Evolutionary conservation across 139 green algal genomes (phyloP).

Genomic region (Micractinium conductrix): DNA sequence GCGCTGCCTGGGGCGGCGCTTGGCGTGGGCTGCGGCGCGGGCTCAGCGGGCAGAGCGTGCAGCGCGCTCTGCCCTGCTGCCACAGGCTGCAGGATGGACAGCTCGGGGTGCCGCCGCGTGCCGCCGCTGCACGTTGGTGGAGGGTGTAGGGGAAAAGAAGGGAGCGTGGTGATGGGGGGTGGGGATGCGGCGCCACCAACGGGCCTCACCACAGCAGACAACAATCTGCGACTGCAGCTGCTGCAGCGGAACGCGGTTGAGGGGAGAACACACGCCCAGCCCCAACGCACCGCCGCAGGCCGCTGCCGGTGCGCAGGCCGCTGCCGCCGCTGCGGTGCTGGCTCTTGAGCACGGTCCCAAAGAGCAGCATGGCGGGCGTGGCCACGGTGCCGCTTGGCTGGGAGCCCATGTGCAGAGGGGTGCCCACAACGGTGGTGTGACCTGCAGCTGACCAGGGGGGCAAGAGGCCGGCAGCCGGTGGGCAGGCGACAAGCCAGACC

Average conservation of each 20-base stretch:
- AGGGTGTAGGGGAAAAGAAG: background rate
- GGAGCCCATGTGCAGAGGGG: slow-evolving; percentile 20
- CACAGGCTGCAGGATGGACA: slow-evolving; percentile 23
- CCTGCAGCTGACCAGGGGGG: too few relatives aligned
- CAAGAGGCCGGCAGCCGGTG: too few relatives aligned
- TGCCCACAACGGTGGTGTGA: slow-evolving; percentile 25
- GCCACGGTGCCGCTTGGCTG: slow-evolving; percentile 10
- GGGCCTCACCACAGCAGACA: too few relatives aligned
- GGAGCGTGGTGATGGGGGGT: too few relatives aligned
- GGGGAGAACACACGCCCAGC: too few relatives aligned
- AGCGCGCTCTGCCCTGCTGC: slow-evolving; percentile 1
- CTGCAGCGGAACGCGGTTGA: too few relatives aligned
- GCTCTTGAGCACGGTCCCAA: slow-evolving; percentile 26
- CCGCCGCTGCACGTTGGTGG: slow-evolving; percentile 6
- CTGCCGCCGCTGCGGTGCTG: slow-evolving; percentile 14
- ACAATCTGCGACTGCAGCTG: too few relatives aligned
- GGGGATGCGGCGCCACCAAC: too few relatives aligned
- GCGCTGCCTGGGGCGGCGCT: background rate
- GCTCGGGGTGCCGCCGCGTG: slow-evolving; percentile 3
- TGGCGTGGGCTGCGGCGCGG: background rate
- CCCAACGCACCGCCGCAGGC: slow-evolving; percentile 19
- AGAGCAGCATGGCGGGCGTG: slow-evolving; percentile 35
- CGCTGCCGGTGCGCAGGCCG: slow-evolving; percentile 29
- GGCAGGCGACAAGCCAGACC: too few relatives aligned
- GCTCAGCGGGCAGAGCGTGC: background rate